These are phyloP conservation scores for Cylindrotheca fusiformis DNA, from an alignment of 108 stramenopile genomes.

Conservation along the genomic window DNA sequence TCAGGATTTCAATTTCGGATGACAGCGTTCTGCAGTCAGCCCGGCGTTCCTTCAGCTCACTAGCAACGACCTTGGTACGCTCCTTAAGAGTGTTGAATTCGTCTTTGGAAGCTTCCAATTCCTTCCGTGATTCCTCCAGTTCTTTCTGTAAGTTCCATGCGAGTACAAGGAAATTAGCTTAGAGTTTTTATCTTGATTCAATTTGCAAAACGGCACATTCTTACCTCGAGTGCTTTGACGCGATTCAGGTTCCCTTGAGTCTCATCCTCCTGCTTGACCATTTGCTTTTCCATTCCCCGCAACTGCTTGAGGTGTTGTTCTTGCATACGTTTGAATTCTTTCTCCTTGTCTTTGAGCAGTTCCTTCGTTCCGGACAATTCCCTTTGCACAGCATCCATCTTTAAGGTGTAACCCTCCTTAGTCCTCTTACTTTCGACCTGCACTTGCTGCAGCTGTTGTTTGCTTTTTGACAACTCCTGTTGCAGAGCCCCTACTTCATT, in stretches of 20 bases:
- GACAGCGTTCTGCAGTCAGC: constrained; percentile 66
- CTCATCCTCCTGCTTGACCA: constrained; percentile 31
- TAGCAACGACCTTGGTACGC: constrained; percentile 72
- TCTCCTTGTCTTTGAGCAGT: constrained; percentile 32
- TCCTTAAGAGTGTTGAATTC: constrained; percentile 66
- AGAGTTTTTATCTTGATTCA: not conserved
- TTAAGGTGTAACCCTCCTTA: constrained; percentile 42
- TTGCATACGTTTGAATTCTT: constrained; percentile 15
- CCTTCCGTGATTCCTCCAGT: constrained; percentile 48
- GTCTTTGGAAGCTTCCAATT: constrained; percentile 45
- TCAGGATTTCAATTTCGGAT: constrained; percentile 47
- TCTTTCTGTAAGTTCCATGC: constrained; percentile 42
- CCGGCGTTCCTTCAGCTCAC: constrained; percentile 81
- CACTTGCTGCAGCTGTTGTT: constrained; percentile 26
- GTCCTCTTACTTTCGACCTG: constrained; percentile 21
- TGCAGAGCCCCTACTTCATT: not conserved
- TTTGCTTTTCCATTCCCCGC: constrained; percentile 25
- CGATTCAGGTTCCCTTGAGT: constrained; percentile 28
- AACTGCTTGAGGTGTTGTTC: constrained; percentile 28
- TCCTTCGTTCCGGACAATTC: constrained; percentile 58
- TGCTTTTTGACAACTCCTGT: not conserved
- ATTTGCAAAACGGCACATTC: constrained; percentile 16
- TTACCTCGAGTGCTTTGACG: constrained; percentile 41
- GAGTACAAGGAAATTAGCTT: not conserved
- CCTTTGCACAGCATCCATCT: constrained; percentile 53